Evolutionary conservation across 768 basidiomycete species (phyloP), one percentile per base, ranked within the genome.

Genomic region (Tricholomella constricta): DNA sequence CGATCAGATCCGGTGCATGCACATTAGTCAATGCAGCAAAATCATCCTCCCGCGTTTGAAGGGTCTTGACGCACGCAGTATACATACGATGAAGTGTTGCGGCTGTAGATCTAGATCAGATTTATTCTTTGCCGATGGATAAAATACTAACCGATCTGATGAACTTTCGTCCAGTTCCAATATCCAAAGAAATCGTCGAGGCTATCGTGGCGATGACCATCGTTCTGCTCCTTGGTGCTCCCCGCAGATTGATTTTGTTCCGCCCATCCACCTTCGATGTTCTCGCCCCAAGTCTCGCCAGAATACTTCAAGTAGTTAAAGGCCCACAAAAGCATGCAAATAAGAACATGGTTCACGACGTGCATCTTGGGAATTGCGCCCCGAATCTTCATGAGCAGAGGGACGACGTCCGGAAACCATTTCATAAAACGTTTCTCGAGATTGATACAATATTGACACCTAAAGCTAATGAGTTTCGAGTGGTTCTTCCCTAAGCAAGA

Each of bases 261-360:
- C n/a, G n/a, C n/a, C n/a, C n/a, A n/a, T n/a, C n/a, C n/a, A n/a
- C 52, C 59, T 40, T 72, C 68, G 27, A 72, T 70, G 36, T 57
- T 40, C 56, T 72, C 69, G 1, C 67, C 67, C 36, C 46, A 57
- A 0, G 63, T 69, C 37, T 60, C 56, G 3, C 64, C 69, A 14
- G 56, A 59, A 37, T 56, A 54, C 19, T 11, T n/a, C 10, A 63
- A 43, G 42, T 63, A 72, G 29, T 67, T 66, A 20, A 70, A 65
- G 12, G 65, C 48, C 32, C 45, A 66, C 1, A 55, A 34, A 1
- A 61, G 52, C 22, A 63, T 59, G 42, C 69, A 72, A 5, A 27
- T 49, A 5, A 59, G 50, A 4, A 57, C 58, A 47, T 72, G 70
- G 19, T 58, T 58, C 19, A 57, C 52, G 17, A 72, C 50, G 44